Evolutionary conservation across 345 rosid genomes (phyloP).

Genomic region (Salix koriyanagi): DNA sequence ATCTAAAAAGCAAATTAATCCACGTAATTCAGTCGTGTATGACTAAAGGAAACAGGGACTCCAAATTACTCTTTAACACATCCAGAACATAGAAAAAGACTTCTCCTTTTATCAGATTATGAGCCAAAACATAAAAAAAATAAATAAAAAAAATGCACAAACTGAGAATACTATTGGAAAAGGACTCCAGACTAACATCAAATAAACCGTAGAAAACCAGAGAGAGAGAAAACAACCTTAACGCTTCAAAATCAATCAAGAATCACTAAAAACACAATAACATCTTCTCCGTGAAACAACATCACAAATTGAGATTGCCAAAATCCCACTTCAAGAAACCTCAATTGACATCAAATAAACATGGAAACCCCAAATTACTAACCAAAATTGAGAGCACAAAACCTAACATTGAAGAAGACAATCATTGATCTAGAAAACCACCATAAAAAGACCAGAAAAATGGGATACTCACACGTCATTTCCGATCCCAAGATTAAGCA

Average conservation of each 20-base stretch:
- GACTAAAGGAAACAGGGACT: neutral
- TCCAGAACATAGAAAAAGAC: neutral
- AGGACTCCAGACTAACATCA: no score
- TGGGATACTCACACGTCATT: slow-evolving; percentile 63
- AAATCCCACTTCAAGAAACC: no score
- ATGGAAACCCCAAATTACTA: no score
- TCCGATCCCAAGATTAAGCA: slow-evolving; percentile 91
- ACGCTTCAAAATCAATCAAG: no score
- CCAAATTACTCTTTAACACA: neutral
- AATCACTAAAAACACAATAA: no score
- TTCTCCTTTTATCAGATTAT: neutral
- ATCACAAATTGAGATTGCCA: no score
- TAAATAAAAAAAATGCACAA: neutral
- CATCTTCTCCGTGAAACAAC: no score
- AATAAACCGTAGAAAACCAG: no score
- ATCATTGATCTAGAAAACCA: neutral
- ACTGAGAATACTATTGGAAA: no score
- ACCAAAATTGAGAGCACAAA: neutral
- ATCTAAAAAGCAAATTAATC: slow-evolving; percentile 1
- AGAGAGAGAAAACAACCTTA: no score
- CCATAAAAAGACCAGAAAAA: neutral
- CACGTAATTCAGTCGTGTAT: neutral
- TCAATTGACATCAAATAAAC: no score
- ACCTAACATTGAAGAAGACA: neutral
- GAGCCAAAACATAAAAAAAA: neutral